Evolutionary conservation across 1,284 basidiomycete species (phyloP).

Genomic region (Marasmius oreades): DNA sequence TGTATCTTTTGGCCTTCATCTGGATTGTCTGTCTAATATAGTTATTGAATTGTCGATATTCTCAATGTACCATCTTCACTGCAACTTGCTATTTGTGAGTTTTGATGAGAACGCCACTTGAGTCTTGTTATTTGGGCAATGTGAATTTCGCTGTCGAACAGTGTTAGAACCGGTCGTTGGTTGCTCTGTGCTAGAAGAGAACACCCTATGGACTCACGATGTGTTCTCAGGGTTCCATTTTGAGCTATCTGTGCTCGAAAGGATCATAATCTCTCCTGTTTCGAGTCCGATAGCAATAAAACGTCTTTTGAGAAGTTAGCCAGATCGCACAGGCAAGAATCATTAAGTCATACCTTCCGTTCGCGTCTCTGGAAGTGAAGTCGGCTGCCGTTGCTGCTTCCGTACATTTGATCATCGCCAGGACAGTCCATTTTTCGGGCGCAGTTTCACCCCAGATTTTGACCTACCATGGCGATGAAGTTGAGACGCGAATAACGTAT

Average conservation of each 20-base stretch:
- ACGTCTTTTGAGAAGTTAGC: conserved; percentile 36
- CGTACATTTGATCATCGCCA: conserved; percentile 53
- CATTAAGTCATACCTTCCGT: conserved; percentile 36
- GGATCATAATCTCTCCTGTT: conserved; percentile 62
- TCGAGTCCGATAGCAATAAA: conserved; percentile 70
- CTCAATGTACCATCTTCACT: conserved; percentile 82
- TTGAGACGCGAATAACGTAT: background rate
- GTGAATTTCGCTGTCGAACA: conserved; percentile 51
- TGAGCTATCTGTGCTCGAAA: conserved; percentile 44
- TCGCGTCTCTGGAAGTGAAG: conserved; percentile 41
- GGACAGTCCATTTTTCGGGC: conserved; percentile 43
- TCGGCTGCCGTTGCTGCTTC: conserved; percentile 73
- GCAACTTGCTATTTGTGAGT: conserved; percentile 39
- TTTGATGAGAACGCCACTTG: conserved; percentile 42
- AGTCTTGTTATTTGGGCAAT: conserved; percentile 67
- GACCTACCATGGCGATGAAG: conserved; percentile 43
- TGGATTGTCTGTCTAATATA: conserved; percentile 27
- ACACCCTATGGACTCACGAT: conserved; percentile 37
- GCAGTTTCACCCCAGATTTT: conserved; percentile 58
- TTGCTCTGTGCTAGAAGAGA: conserved; percentile 14
- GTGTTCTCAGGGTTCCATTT: conserved; percentile 42
- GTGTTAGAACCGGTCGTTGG: conserved; percentile 10
- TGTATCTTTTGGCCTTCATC: conserved; percentile 60
- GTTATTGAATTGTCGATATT: conserved; percentile 54
- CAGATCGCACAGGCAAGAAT: background rate